Percentiles rank a stretch among this genome's conserved stretches.
Evolutionary conservation across 768 basidiomycete species (phyloP).

Genomic region (Mycena olivaceomarginata): DNA sequence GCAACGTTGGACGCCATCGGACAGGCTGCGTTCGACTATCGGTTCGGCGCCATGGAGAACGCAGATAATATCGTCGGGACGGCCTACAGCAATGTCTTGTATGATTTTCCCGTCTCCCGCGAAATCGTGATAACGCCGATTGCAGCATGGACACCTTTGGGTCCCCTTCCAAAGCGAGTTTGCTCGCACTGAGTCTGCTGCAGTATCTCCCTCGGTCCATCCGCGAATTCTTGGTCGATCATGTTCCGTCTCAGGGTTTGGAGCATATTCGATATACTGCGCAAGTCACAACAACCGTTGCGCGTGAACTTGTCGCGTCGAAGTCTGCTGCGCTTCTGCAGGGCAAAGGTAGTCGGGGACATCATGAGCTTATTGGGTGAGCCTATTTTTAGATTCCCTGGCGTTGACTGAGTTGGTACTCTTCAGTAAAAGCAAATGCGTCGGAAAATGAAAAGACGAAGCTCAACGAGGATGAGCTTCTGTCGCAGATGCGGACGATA

Average conservation of each 20-base stretch:
- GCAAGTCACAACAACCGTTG: conserved; percentile 54
- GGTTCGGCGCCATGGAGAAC: conserved; percentile 63
- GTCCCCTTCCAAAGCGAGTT: conserved; percentile 50
- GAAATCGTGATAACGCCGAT: conserved; percentile 6
- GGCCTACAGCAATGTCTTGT: conserved; percentile 61
- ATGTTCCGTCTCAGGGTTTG: conserved; percentile 55
- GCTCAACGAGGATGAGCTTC: conserved; percentile 69
- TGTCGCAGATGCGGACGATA: conserved; percentile 69
- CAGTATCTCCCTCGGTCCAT: conserved; percentile 53
- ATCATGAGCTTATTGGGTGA: conserved; percentile 66
- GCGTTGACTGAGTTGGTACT: not conserved
- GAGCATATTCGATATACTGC: conserved; percentile 55
- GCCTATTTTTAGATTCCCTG: conserved; percentile 26
- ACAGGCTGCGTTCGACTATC: conserved; percentile 71
- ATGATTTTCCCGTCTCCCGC: conserved; percentile 31
- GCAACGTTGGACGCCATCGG: conserved; percentile 72
- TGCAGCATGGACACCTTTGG: conserved; percentile 56
- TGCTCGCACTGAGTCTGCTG: conserved; percentile 56
- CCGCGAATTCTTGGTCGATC: conserved; percentile 58
- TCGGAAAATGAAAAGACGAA: conserved; percentile 64
- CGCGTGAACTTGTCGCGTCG: conserved; percentile 58
- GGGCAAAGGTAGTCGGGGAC: conserved; percentile 60
- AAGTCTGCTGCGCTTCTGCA: conserved; percentile 57
- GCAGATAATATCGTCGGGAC: conserved; percentile 59
- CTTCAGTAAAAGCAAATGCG: conserved; percentile 72